Base-by-base conservation (phyloP, 2,329 filamentous ascomycete species). In the Talaromyces sp. region DNA sequence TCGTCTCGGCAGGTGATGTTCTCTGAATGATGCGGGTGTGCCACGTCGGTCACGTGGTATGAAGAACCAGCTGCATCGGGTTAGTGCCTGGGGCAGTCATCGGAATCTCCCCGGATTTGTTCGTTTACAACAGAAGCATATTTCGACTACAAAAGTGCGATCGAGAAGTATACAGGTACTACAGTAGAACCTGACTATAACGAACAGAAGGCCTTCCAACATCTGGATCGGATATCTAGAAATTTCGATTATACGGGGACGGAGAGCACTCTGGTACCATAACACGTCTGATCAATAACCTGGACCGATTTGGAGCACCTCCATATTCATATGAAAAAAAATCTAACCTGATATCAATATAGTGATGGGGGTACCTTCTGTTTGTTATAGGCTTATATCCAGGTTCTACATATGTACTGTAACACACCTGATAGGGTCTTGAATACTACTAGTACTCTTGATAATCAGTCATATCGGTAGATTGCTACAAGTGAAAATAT, bases 1-100 rank as follows among this genome's bases (percentile, higher is more conserved):
- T 65, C 64, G 51, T 54, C 22, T 60, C 65, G 65, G 65, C 65
- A 64, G 65, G 58, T 64, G 65, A 67, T 65, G 62, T 65, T 67
- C 65, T 65, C 49, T 45, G 40, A 31, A 59, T 65, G 63, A 65
- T 67, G 65, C 65, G 65, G 53, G 61, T 51, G 61, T 51, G 62
- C 60, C 64, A 66, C 45, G 58, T 61, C 36, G 64, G 60, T 68
- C 66, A 68, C 66, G 66, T 68, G 65, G 47, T 15, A 8, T 11
- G 53, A 56, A 56, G 53, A 56, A 38, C 31, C 27, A 13, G 7
- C 25, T 49, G 60, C 7, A 61, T 60, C 34, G 1, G 66, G 54
- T 59, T 66, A 64, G 61, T 34, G 40, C 59, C 59, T 61, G 59
- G 59, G 59, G 59, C 59, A 61, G 13, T 17, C 34, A 58, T 34